phyloP scores from a whole-genome alignment of 1,284 basidiomycete genomes.

The Cerioporus squamosus region DNA sequence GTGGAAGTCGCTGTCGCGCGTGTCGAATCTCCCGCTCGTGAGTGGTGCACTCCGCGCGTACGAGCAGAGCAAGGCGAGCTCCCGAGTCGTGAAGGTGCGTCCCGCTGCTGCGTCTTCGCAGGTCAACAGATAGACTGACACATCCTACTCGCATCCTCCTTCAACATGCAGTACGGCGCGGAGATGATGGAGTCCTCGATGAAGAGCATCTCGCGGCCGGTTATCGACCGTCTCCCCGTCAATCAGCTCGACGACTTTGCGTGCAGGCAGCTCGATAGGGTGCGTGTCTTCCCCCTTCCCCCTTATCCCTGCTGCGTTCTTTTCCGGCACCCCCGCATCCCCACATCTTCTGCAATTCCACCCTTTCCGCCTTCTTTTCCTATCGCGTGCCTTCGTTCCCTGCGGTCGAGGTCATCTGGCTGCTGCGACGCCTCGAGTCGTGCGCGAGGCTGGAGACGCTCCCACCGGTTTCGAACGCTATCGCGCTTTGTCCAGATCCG shows the following conservation, averaged over 20 bases:
- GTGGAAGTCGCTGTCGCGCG: slow-evolving; percentile 53
- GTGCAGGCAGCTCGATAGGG: slow-evolving; percentile 81
- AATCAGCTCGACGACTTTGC: slow-evolving; percentile 89
- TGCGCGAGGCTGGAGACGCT: slow-evolving; percentile 5
- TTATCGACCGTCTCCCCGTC: slow-evolving; percentile 78
- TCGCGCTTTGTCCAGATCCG: neutral
- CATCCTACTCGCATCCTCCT: neutral
- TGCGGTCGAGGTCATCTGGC: slow-evolving; percentile 12
- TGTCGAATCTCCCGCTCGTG: slow-evolving; percentile 60
- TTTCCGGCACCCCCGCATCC: neutral
- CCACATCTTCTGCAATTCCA: neutral
- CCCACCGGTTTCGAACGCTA: slow-evolving; percentile 3
- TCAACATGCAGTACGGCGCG: slow-evolving; percentile 71
- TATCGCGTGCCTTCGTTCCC: neutral
- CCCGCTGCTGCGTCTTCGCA: neutral
- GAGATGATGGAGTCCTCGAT: slow-evolving; percentile 88
- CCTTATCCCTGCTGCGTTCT: too few relatives aligned
- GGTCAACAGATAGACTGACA: neutral
- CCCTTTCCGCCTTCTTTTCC: neutral
- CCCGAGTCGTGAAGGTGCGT: slow-evolving; percentile 76
- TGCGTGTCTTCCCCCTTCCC: slow-evolving; percentile 39
- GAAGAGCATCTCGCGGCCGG: slow-evolving; percentile 83
- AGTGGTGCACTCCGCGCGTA: slow-evolving; percentile 74
- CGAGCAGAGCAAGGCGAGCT: slow-evolving; percentile 78
- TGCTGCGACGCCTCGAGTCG: slow-evolving; percentile 15